A percentile compares a stretch with the other conserved stretches of the same genome.
Evolutionary conservation across 306 rosid genomes (phyloP).

Genomic region (Ormosia emarginata): DNA sequence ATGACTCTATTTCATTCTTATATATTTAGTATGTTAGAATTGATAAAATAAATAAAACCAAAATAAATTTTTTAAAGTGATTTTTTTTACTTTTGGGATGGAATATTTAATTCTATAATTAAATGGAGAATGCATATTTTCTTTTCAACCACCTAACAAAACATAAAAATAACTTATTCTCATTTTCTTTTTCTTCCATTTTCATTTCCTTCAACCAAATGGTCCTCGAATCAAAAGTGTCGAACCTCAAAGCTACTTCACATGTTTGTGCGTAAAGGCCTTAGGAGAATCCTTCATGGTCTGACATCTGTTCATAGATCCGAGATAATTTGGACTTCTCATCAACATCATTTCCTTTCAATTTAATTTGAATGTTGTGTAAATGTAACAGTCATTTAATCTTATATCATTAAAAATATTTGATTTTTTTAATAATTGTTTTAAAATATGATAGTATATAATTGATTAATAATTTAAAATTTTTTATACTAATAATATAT

Average conservation of each 20-base stretch:
- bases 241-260: not conserved
- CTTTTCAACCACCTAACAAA: not conserved
- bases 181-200: not conserved
- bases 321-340: not conserved
- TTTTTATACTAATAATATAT: too few relatives aligned
- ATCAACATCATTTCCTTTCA: not conserved
- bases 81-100: not conserved
- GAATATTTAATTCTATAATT: not conserved
- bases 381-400: too few relatives aligned
- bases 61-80: not conserved
- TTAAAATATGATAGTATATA: too few relatives aligned
- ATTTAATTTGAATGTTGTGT: too few relatives aligned
- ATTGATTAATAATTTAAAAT: too few relatives aligned
- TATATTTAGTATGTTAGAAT: too few relatives aligned
- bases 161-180: too few relatives aligned
- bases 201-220: not conserved
- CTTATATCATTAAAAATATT: too few relatives aligned
- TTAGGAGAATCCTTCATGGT: not conserved
- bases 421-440: too few relatives aligned
- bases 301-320: not conserved
- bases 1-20: too few relatives aligned
- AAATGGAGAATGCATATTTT: not conserved
- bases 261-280: not conserved
- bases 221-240: not conserved
- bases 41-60: too few relatives aligned